phyloP scores from a whole-genome alignment of 805 yeast species.

The Zygosaccharomyces gambellarensis region DNA sequence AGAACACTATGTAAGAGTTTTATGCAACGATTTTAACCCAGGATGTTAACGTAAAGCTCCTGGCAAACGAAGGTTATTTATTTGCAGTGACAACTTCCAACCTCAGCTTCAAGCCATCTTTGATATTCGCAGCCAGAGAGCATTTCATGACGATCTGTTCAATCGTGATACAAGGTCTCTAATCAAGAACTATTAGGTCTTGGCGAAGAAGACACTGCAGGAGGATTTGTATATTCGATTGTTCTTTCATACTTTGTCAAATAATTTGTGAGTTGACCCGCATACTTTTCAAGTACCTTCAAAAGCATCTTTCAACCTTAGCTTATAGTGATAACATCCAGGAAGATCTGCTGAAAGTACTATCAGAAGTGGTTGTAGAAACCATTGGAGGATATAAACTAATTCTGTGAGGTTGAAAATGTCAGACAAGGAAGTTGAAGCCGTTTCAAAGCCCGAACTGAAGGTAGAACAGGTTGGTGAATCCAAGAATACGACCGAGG shows the following conservation, averaged over 20 bases:
- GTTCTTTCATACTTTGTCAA: too few species aligned
- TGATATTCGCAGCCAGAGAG: too few species aligned
- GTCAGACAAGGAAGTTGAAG: constrained; percentile 3
- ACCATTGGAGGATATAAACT: background rate
- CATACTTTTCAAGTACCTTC: too few species aligned
- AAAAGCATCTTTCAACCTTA: background rate
- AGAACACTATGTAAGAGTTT: constrained; percentile 50
- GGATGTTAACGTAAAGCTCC: too few species aligned
- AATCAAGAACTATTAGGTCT: too few species aligned
- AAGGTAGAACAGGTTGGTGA: constrained; percentile 1
- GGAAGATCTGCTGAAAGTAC: background rate
- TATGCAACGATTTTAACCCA: background rate
- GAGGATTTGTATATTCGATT: too few species aligned
- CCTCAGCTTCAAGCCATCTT: too few species aligned
- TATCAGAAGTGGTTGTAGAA: background rate
- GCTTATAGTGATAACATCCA: background rate
- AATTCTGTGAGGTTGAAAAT: background rate
- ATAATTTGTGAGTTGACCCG: too few species aligned
- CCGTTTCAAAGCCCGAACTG: constrained; percentile 7
- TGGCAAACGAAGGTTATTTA: background rate
- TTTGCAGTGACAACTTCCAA: background rate
- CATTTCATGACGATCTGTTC: too few species aligned
- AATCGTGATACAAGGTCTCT: too few species aligned
- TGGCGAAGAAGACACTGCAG: too few species aligned
- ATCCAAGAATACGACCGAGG: background rate